These are phyloP conservation scores for Powellomyces hirtus DNA, from an alignment of 192 early-diverging fungal genomes.

Conservation along the genomic window DNA sequence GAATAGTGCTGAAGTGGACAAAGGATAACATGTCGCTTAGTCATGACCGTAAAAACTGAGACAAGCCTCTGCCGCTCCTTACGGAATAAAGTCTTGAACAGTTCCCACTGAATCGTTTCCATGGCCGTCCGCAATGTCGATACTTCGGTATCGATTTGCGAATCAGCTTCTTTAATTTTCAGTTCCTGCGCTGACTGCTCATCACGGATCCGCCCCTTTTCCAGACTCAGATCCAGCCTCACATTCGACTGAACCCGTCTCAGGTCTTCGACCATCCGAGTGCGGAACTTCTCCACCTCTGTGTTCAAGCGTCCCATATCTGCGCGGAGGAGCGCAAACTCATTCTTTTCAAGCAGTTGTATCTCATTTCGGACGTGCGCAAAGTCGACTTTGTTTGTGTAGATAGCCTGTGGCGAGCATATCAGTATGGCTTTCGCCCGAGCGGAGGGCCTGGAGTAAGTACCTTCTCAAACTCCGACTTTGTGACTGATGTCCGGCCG, in stretches of 20 bases:
- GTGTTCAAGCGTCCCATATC: slow-evolving; percentile 76
- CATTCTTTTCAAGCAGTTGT: slow-evolving; percentile 86
- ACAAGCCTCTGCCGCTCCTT: neutral
- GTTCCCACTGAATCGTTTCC: slow-evolving; percentile 81
- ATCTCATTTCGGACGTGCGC: slow-evolving; percentile 84
- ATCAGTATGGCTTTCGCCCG: neutral
- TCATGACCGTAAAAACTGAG: neutral
- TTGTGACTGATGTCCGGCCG: slow-evolving; percentile 28
- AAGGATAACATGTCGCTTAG: neutral
- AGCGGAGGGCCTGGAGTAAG: neutral
- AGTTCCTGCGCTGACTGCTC: slow-evolving; percentile 79
- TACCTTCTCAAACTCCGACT: slow-evolving; percentile 43
- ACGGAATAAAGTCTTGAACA: slow-evolving; percentile 52
- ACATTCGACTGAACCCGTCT: slow-evolving; percentile 80
- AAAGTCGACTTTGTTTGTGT: slow-evolving; percentile 88
- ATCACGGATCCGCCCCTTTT: slow-evolving; percentile 86
- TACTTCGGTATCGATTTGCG: slow-evolving; percentile 87
- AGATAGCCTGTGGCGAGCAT: slow-evolving; percentile 56
- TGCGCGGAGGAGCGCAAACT: slow-evolving; percentile 76
- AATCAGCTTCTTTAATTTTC: slow-evolving; percentile 81
- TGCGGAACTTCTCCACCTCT: slow-evolving; percentile 83
- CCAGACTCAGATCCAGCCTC: slow-evolving; percentile 80
- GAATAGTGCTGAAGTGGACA: slow-evolving; percentile 30
- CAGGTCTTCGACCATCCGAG: slow-evolving; percentile 79
- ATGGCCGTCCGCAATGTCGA: slow-evolving; percentile 75